Evolutionary conservation across 257 asterid genomes (phyloP), one percentile per base, ranked within the genome.

Genomic region (Solanum appendiculatum): DNA sequence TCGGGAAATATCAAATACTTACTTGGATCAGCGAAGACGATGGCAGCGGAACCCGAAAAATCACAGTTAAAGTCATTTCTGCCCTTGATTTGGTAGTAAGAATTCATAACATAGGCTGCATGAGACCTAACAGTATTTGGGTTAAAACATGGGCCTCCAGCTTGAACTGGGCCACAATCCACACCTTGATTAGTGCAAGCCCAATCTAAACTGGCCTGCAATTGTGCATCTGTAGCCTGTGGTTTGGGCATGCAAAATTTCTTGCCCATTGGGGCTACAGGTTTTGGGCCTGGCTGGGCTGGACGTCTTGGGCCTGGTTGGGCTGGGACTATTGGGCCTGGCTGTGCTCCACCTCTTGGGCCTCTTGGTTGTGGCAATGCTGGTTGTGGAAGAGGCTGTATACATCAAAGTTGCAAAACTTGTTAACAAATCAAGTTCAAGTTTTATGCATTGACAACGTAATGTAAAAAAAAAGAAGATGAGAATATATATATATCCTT

Each of bases 221-320:
- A 75, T 23, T 87, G 90, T 0, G 89, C 89, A 6, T 90, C 91
- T 2, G 86, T 88, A 3, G 91, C 95, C 8, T 64, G 90, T 0
- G 89, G 63, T 92, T 92, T 96, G 0, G 97, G 93, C 86, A 95
- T 91, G 23, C 99, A 96, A 92, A 96, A 96, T 83, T 92, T 91
- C 89, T 92, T 93, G 85, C 85, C 93, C 70, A 87, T 73, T 2
- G 93, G 91, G 31, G 72, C 40, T 31, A 94, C 31, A 4, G 83
- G 78, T 9, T 56, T 74, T 9, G 87, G 89, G 10, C 21, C 27
- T 6, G 72, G 87, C 46, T 85, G 88, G 39, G 46, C 51, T 25
- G 77, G 40, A 1, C 31, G 12, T 33, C 13, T 36, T 73, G 46
- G 77, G n/a, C 6, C 77, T 31, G 10, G 64, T 0, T 33, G 5